Conservation (phyloP, 345 rosid species). For the Zanthoxylum bungeanum region DNA sequence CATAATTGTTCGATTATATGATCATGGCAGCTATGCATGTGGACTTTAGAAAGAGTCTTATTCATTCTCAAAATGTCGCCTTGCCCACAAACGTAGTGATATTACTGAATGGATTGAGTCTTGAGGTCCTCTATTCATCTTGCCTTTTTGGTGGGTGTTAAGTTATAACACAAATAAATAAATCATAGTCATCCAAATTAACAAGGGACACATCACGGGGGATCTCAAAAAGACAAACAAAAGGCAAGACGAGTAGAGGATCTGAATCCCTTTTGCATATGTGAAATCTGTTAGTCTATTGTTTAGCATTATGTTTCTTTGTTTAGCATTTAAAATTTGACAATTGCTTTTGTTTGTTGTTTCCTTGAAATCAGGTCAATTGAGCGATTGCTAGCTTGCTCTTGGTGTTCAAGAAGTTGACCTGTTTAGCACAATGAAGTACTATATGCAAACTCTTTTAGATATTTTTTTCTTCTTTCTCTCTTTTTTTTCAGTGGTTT, state of each 20-base stretch:
- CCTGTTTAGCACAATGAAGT: slow-evolving; percentile 23
- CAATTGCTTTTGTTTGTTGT: background rate
- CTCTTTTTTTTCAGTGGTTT: background rate
- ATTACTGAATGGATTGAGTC: too few species aligned
- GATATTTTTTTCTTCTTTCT: background rate
- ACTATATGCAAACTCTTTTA: background rate
- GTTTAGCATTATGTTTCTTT: background rate
- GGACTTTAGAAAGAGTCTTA: background rate
- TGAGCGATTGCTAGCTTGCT: slow-evolving; percentile 10
- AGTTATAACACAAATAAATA: too few species aligned
- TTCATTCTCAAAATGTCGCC: background rate
- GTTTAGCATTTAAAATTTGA: background rate
- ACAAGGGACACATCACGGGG: too few species aligned
- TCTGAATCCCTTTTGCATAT: too few species aligned
- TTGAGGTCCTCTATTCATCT: too few species aligned
- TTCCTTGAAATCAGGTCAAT: slow-evolving; percentile 16
- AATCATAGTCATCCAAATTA: too few species aligned
- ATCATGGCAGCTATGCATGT: background rate
- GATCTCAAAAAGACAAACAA: too few species aligned
- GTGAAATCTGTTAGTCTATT: background rate
- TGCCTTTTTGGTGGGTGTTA: too few species aligned
- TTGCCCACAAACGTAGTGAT: background rate
- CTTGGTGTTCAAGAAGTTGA: slow-evolving; percentile 7
- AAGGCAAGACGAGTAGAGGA: too few species aligned
- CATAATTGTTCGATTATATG: too few species aligned